phyloP scores from a whole-genome alignment of 2,329 filamentous ascomycete genomes.

The Teratosphaeriaceae sp. region DNA sequence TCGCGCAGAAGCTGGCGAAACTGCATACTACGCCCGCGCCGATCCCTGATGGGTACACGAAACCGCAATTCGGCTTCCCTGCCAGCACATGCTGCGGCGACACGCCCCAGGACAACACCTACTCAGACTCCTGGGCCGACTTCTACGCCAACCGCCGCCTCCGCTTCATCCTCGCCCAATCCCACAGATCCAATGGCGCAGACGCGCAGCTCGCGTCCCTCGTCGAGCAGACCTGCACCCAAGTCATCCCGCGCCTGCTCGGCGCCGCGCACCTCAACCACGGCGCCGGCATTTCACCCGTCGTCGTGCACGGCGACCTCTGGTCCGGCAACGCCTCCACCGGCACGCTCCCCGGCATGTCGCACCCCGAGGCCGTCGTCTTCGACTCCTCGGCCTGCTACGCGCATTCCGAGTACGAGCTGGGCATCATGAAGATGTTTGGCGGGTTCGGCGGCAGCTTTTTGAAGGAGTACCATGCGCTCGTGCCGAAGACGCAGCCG shows the following conservation, averaged over 20 bases:
- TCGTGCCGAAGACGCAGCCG: constrained; percentile 75
- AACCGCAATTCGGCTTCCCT: constrained; percentile 73
- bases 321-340: constrained; percentile 79
- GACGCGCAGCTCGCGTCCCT: constrained; percentile 57
- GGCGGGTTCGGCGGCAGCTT: constrained; percentile 72
- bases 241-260: constrained; percentile 71
- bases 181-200: constrained; percentile 54
- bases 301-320: constrained; percentile 84
- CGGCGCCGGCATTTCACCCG: constrained; percentile 59
- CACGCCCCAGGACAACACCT: constrained; percentile 74
- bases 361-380: constrained; percentile 63
- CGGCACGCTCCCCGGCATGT: constrained; percentile 53
- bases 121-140: constrained; percentile 66
- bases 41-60: constrained; percentile 50
- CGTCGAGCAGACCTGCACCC: constrained; percentile 56
- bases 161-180: constrained; percentile 54
- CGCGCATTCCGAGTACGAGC: constrained; percentile 80
- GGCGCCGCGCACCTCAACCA: constrained; percentile 58
- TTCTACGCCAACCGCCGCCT: constrained; percentile 79
- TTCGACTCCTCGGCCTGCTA: constrained; percentile 79
- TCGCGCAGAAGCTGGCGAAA: constrained; percentile 71
- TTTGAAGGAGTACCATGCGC: constrained; percentile 66
- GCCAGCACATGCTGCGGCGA: constrained; percentile 80
- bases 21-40: constrained; percentile 73
- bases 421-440: constrained; percentile 97